Conservation (phyloP, 352 stramenopile genomes). For the Saprolegnia diclina region DNA sequence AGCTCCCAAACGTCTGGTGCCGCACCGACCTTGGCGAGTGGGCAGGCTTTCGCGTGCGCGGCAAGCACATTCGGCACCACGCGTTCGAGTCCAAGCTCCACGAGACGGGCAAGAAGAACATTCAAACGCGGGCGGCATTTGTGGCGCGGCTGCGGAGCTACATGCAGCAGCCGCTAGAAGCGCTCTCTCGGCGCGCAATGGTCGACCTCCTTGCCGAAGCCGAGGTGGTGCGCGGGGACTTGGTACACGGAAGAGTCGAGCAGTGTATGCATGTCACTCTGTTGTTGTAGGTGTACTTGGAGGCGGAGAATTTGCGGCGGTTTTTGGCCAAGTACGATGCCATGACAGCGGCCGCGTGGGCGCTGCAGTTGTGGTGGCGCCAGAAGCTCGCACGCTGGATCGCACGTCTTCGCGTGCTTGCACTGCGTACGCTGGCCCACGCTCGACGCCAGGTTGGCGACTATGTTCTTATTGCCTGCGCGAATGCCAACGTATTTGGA, state of each 20-base stretch:
- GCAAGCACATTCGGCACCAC: slow-evolving; percentile 58
- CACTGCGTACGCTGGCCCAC: slow-evolving; percentile 1
- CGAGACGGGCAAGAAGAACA: slow-evolving; percentile 48
- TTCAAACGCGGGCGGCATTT: slow-evolving; percentile 41
- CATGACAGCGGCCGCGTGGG: slow-evolving; percentile 41
- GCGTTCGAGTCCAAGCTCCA: slow-evolving; percentile 56
- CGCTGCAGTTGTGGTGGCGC: slow-evolving; percentile 61
- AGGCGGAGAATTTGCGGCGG: slow-evolving; percentile 52
- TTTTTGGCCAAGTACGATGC: slow-evolving; percentile 57
- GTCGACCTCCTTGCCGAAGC: slow-evolving; percentile 48
- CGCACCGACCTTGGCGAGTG: slow-evolving; percentile 66
- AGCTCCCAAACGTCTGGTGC: slow-evolving; percentile 59
- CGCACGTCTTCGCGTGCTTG: slow-evolving; percentile 13
- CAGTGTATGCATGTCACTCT: slow-evolving; percentile 4
- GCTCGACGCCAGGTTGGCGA: slow-evolving; percentile 6
- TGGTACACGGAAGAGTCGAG: slow-evolving; percentile 26
- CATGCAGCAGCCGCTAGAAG: slow-evolving; percentile 54
- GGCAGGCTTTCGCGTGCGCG: slow-evolving; percentile 50
- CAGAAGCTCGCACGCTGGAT: slow-evolving; percentile 37
- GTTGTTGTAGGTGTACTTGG: slow-evolving; percentile 38
- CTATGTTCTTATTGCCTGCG: no score
- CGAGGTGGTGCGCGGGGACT: slow-evolving; percentile 51
- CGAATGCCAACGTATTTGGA: no score
- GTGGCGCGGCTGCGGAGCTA: slow-evolving; percentile 48
- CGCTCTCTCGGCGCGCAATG: slow-evolving; percentile 44